Evolutionary conservation across 73 alveolate genomes (phyloP).

Genomic region (Loxodes magnus): DNA sequence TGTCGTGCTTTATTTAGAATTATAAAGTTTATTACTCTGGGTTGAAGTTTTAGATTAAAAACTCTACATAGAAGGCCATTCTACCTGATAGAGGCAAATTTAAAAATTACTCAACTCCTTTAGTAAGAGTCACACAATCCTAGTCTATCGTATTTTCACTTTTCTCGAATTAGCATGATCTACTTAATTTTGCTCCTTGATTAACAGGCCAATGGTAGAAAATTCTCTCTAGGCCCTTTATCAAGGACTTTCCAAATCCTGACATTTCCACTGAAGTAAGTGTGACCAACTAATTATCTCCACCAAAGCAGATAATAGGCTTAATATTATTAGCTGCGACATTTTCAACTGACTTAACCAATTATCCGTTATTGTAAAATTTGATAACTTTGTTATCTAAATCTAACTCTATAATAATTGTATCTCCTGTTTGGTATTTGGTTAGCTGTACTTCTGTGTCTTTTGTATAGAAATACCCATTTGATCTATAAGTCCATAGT

Average conservation of each 20-base stretch:
- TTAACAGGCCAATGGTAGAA: constrained; percentile 6
- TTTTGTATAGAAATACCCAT: constrained; percentile 4
- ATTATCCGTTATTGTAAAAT: constrained; percentile 1
- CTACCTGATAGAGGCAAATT: constrained; percentile 9
- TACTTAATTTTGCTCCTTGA: neutral
- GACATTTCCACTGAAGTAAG: constrained; percentile 11
- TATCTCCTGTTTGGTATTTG: constrained; percentile 6
- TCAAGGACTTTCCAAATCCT: neutral
- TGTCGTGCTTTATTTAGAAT: neutral
- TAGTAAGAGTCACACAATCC: neutral
- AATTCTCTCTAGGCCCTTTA: neutral
- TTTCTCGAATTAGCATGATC: constrained; percentile 9
- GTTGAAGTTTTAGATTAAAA: neutral
- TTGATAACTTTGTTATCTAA: neutral
- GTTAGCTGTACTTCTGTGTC: neutral
- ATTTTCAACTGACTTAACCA: neutral
- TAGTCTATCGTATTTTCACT: neutral
- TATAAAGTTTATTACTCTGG: constrained; percentile 4
- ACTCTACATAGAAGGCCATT: constrained; percentile 9
- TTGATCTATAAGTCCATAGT: constrained; percentile 3
- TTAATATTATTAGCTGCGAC: neutral
- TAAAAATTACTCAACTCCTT: neutral
- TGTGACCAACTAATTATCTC: constrained; percentile 8
- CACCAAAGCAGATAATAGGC: constrained; percentile 14
- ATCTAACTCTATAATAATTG: neutral